These are phyloP conservation scores for Salix exigua DNA, from an alignment of 345 rosid species.

Conservation along the genomic window DNA sequence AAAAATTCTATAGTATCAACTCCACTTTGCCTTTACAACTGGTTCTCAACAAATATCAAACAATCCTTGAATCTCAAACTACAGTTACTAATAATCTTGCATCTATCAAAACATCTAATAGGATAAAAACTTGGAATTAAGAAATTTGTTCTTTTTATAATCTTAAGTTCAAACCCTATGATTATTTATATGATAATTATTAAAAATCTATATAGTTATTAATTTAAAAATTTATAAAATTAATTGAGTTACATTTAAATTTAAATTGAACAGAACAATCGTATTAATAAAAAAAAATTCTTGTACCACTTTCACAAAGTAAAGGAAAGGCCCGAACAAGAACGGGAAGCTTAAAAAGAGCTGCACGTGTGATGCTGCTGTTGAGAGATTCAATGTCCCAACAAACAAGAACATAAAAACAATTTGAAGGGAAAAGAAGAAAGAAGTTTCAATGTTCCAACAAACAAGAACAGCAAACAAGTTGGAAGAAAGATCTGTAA, in stretches of 20 bases:
- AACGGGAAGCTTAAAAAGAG: background rate
- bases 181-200: too few species aligned
- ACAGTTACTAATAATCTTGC: background rate
- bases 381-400: background rate
- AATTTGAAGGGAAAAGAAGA: background rate
- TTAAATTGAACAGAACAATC: fast-evolving
- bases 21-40: too few species aligned
- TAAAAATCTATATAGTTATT: too few species aligned
- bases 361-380: conserved; percentile 13
- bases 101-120: too few species aligned
- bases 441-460: background rate
- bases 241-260: fast-evolving
- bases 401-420: background rate
- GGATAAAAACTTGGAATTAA: too few species aligned
- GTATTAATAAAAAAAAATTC: background rate
- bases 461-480: background rate
- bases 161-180: fast-evolving
- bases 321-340: background rate
- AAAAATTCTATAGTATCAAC: too few species aligned
- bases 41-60: too few species aligned
- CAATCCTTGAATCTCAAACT: background rate
- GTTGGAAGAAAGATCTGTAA: background rate
- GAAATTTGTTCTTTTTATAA: fast-evolving
- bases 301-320: background rate
- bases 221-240: too few species aligned